Conservation (phyloP, 164 flowering plant genomes). For the Tetracentron sinense region DNA sequence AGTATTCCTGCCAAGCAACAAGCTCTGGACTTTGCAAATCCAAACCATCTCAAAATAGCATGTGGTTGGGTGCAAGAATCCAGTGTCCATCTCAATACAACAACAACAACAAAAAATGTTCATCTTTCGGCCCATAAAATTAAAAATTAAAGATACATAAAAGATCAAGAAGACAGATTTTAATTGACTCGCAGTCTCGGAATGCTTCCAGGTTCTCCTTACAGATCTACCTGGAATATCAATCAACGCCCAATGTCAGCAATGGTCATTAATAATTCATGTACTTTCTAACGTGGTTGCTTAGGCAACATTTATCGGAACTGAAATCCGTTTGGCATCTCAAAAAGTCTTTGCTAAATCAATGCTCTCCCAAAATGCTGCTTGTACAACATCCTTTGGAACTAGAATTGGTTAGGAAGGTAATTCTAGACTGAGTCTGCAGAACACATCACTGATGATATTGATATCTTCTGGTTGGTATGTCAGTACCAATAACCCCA, state of each 20-base stretch:
- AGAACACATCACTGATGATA: not conserved
- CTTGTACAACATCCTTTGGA: not conserved
- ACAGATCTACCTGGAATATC: not conserved
- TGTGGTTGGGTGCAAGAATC: not conserved
- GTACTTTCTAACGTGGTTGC: not conserved
- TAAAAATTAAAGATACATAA: not conserved
- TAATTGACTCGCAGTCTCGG: not conserved
- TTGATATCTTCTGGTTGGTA: not conserved
- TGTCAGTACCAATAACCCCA: slow-evolving; percentile 11
- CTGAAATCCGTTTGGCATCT: not conserved
- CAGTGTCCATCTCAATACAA: not conserved
- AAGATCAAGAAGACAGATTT: not conserved
- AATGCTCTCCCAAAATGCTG: not conserved
- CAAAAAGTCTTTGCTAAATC: no score
- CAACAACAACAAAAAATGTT: not conserved
- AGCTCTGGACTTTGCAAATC: not conserved
- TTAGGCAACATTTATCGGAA: not conserved
- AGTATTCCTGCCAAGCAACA: not conserved
- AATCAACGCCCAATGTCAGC: not conserved
- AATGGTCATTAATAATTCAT: not conserved
- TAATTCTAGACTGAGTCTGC: no score
- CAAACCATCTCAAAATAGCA: not conserved
- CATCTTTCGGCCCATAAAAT: not conserved
- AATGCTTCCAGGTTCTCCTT: not conserved
- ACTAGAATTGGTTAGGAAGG: not conserved